Evolutionary conservation across 495 filamentous ascomycete species (phyloP), one percentile per base, ranked within the genome.

Genomic region (Elaphomyces granulatus): DNA sequence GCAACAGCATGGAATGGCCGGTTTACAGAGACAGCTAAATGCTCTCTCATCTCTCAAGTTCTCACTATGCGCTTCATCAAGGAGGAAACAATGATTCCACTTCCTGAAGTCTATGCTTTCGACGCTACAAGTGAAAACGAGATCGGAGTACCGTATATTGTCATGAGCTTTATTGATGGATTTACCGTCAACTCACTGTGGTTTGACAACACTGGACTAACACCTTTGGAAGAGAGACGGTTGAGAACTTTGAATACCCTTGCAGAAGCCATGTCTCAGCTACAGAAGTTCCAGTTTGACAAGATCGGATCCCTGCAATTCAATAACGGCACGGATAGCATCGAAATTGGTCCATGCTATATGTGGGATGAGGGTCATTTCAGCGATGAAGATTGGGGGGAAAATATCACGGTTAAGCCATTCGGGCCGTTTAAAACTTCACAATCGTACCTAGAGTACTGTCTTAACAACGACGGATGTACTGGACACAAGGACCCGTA

Each of bases 221-320:
- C 18, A 30, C 2, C 33, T 17, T 9, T 32, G 10, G 21, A 40
- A 16, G 15, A 20, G 37, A 46, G 41, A 18, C 55, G 57, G 16
- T 38, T 31, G 15, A 47, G 48, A 17, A 35, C 47, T 15, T 38
- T 61, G 8, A 34, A 45, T 35, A 43, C 30, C 3, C 38, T 63
- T 20, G 58, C 61, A 1, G 16, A 21, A 8, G 54, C 53, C n/a
- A 60, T 65, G 54, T 40, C 41, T 1, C 52, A 60, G 42, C 49
- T 65, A 0, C 31, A 36, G 10, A 42, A 42, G 8, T 54, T 60
- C 18, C 30, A 46, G 14, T 58, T 52, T 34, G 26, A 34, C 4
- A 34, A 35, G 6, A 44, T 47, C 2, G 55, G 57, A 3, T 12
- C 21, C 4, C 15, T 52, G 17, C 16, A 42, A 2, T 61, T 59